Conservation (phyloP, 257 asterid species). For the Voacanga thouarsii region DNA sequence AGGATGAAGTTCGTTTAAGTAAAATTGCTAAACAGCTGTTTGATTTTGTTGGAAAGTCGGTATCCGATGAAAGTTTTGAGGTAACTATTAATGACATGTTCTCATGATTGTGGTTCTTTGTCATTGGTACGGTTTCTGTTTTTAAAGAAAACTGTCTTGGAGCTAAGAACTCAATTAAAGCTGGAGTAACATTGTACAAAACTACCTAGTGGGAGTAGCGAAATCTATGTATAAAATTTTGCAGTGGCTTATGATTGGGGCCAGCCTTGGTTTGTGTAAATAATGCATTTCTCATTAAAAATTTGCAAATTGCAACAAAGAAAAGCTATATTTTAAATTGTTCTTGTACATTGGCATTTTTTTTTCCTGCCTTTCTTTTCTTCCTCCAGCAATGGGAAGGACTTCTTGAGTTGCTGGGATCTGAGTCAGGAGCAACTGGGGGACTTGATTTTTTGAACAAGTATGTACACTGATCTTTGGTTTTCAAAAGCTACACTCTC, state of each 20-base stretch:
- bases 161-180: neutral
- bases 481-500: neutral
- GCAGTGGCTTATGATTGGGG: neutral
- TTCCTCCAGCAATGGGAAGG: conserved; percentile 94
- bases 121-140: neutral
- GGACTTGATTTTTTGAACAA: conserved; percentile 88
- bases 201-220: neutral
- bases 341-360: neutral
- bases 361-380: conserved; percentile 6
- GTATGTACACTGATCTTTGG: conserved; percentile 35
- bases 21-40: conserved; percentile 78
- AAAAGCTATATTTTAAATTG: neutral
- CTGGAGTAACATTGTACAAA: neutral
- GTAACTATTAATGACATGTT: conserved; percentile 24
- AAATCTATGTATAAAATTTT: neutral
- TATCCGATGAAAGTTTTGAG: conserved; percentile 87
- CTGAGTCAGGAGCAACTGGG: conserved; percentile 73
- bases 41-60: conserved; percentile 88
- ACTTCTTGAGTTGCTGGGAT: conserved; percentile 74
- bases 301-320: neutral
- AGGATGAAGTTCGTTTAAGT: conserved; percentile 74
- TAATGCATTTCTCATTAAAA: neutral
- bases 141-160: neutral
- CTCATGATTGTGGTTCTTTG: neutral
- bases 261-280: neutral